These are phyloP conservation scores for Microcyclospora pomicola DNA, from an alignment of 2,329 filamentous ascomycete genomes.

Conservation along the genomic window DNA sequence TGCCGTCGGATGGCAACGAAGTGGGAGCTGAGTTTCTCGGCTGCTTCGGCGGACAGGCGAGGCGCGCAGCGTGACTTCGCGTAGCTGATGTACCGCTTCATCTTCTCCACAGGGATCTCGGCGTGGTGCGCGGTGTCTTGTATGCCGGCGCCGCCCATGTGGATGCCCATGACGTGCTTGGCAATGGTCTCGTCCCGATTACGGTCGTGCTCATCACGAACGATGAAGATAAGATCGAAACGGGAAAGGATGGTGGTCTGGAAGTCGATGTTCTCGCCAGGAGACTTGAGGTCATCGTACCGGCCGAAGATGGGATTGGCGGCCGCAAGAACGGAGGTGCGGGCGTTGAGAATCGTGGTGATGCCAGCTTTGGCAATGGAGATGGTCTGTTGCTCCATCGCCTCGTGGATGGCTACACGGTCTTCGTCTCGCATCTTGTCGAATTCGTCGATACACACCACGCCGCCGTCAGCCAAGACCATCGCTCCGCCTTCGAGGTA, in stretches of 20 bases:
- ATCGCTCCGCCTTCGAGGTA: conserved; percentile 97
- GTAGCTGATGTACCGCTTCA: conserved; percentile 94
- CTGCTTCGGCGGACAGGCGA: conserved; percentile 74
- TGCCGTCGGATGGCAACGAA: conserved; percentile 93
- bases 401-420: conserved; percentile 94
- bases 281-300: conserved; percentile 95
- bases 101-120: conserved; percentile 88
- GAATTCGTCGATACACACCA: conserved; percentile 98
- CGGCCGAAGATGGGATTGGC: conserved; percentile 96
- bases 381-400: conserved; percentile 99
- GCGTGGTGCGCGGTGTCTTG: conserved; percentile 77
- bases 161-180: conserved; percentile 91
- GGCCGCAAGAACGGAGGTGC: conserved; percentile 87
- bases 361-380: conserved; percentile 98
- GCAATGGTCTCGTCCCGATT: conserved; percentile 86
- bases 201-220: conserved; percentile 84
- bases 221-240: conserved; percentile 99
- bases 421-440: conserved; percentile 99
- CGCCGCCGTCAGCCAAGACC: conserved; percentile 92
- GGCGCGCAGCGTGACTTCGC: conserved; percentile 94
- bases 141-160: conserved; percentile 75
- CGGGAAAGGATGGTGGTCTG: conserved; percentile 95
- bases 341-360: conserved; percentile 90
- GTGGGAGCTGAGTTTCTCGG: conserved; percentile 91
- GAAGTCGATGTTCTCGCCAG: conserved; percentile 98